Percentiles rank a stretch among this genome's conserved stretches.
Evolutionary conservation across 169 alveolate species (phyloP).

Genomic region (Perkinsus marinus): DNA sequence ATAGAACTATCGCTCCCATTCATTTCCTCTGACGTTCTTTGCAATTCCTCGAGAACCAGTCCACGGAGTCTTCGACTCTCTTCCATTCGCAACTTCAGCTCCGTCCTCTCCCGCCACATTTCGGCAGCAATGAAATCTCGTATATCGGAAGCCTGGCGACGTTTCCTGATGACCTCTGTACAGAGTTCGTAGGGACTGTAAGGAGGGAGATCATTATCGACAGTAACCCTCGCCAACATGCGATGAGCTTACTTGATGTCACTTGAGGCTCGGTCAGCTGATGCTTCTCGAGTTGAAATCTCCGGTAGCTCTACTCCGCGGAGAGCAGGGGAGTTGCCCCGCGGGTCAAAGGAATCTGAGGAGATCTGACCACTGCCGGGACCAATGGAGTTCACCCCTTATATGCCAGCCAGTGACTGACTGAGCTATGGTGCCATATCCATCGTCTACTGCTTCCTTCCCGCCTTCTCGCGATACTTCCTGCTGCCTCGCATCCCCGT

Average conservation of each 20-base stretch:
- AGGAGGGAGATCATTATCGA: background rate
- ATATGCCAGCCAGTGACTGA: background rate
- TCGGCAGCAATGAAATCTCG: background rate
- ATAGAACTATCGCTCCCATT: background rate
- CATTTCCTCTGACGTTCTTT: background rate
- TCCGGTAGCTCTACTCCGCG: background rate
- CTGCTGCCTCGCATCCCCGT: background rate
- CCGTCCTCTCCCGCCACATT: background rate
- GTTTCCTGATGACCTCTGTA: background rate
- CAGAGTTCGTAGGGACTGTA: background rate
- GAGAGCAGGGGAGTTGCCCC: background rate
- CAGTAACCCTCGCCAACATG: background rate
- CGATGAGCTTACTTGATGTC: background rate
- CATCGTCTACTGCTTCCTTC: background rate
- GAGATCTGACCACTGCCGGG: background rate
- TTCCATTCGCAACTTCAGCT: background rate
- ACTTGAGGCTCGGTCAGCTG: background rate
- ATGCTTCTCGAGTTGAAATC: background rate
- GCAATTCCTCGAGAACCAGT: background rate
- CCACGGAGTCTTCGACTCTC: background rate
- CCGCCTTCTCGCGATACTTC: background rate
- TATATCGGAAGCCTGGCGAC: background rate
- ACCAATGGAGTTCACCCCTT: background rate
- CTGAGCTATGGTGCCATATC: background rate
- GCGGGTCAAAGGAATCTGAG: background rate